Conservation (phyloP, 257 asterid genomes). For the Cruciata laevipes region DNA sequence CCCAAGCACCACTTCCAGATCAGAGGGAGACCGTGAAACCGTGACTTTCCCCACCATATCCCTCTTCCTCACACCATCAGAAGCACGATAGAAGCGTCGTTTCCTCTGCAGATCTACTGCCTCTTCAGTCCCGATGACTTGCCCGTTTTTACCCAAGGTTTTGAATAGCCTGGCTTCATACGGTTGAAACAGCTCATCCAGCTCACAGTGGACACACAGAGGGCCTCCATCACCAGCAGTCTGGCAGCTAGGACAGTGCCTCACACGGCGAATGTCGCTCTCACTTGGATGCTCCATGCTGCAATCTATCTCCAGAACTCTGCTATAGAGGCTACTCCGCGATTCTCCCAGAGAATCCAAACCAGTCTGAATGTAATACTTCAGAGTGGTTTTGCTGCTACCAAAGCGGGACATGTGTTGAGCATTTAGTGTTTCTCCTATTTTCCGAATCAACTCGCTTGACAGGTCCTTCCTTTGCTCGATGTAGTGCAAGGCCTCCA, state of each 20-base stretch:
- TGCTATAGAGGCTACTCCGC: slow-evolving; percentile 57
- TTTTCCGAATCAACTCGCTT: slow-evolving; percentile 49
- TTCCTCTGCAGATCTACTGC: too few relatives aligned
- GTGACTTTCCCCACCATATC: too few relatives aligned
- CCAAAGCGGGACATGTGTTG: slow-evolving; percentile 75
- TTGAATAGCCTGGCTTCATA: too few relatives aligned
- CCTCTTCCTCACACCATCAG: too few relatives aligned
- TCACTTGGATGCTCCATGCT: slow-evolving; percentile 79
- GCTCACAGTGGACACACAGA: slow-evolving; percentile 80
- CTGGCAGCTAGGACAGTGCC: slow-evolving; percentile 73
- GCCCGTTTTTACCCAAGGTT: too few relatives aligned
- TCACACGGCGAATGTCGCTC: slow-evolving; percentile 69
- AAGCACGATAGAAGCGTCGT: too few relatives aligned
- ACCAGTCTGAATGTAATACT: slow-evolving; percentile 77
- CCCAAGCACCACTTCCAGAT: too few relatives aligned
- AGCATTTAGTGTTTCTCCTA: too few relatives aligned
- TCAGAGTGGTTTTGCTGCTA: slow-evolving; percentile 60
- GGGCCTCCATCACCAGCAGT: slow-evolving; percentile 74
- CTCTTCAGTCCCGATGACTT: too few relatives aligned
- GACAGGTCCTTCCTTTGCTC: slow-evolving; percentile 68
- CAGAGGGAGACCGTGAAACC: too few relatives aligned
- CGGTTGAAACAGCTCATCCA: slow-evolving; percentile 94
- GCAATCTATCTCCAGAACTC: slow-evolving; percentile 69
- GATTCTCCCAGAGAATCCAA: slow-evolving; percentile 74
- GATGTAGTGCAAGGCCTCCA: slow-evolving; percentile 71